phyloP scores from a whole-genome alignment of 2,329 filamentous ascomycete species.

The Tolypocladium album region DNA sequence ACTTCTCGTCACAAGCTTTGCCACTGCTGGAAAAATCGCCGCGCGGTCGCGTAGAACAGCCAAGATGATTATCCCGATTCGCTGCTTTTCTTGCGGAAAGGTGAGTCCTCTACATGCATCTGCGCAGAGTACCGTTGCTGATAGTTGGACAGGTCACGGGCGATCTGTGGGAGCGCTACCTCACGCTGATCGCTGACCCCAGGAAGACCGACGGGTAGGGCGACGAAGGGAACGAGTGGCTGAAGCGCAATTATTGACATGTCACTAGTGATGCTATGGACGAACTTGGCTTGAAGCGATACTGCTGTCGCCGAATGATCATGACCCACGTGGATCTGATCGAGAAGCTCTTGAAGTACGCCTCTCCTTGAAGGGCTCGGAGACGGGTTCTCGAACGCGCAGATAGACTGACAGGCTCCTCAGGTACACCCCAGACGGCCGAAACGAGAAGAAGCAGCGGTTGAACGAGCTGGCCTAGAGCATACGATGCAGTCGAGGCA shows the following conservation, averaged over 20 bases:
- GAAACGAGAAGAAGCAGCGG: conserved; percentile 48
- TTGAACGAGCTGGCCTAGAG: conserved; percentile 23
- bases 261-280: conserved; percentile 83
- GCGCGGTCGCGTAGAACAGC: conserved; percentile 2
- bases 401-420: not conserved
- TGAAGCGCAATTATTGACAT: not conserved
- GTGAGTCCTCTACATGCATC: conserved; percentile 35
- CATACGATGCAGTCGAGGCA: conserved; percentile 3
- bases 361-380: not conserved
- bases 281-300: conserved; percentile 82
- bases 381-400: not conserved
- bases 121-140: conserved; percentile 14
- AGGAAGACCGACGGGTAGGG: conserved; percentile 59
- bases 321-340: conserved; percentile 99
- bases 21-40: not conserved
- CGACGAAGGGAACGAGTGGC: not conserved
- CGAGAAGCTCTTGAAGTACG: conserved; percentile 91
- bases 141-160: conserved; percentile 65
- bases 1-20: not conserved
- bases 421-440: conserved; percentile 52
- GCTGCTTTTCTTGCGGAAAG: conserved; percentile 99
- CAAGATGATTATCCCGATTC: conserved; percentile 96
- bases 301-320: conserved; percentile 98
- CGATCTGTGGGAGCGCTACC: conserved; percentile 94
- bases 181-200: conserved; percentile 70